A percentile compares a stretch with the other conserved stretches of the same genome.
These are phyloP conservation scores for Mucuna pruriens DNA, from an alignment of 306 rosid genomes.

Conservation along the genomic window DNA sequence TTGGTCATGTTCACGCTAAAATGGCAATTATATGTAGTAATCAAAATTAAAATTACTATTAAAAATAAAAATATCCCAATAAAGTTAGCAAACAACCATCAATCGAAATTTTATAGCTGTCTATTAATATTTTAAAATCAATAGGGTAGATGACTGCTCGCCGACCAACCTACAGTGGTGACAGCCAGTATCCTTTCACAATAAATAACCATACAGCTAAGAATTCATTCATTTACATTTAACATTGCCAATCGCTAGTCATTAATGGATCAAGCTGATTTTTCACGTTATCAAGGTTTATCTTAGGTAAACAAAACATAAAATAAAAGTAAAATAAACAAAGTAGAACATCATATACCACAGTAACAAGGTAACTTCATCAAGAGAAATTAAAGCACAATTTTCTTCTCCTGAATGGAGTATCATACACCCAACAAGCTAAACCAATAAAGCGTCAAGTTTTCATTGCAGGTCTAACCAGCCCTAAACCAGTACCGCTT, in stretches of 20 bases:
- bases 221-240: neutral
- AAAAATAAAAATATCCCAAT: neutral
- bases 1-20: neutral
- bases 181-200: slow-evolving; percentile 13
- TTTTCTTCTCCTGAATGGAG: slow-evolving; percentile 26
- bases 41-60: neutral
- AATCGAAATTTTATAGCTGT: slow-evolving; percentile 5
- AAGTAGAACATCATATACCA: neutral
- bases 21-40: slow-evolving; percentile 10
- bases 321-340: neutral
- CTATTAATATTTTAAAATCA: neutral
- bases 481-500: slow-evolving; percentile 92
- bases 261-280: neutral
- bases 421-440: neutral
- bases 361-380: slow-evolving; percentile 11
- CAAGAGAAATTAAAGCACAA: slow-evolving; percentile 1
- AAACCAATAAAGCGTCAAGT: slow-evolving; percentile 48
- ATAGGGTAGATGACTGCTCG: neutral
- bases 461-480: slow-evolving; percentile 89
- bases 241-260: neutral
- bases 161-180: neutral
- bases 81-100: neutral
- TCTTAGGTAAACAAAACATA: neutral
- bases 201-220: neutral
- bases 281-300: slow-evolving; percentile 20